These are phyloP conservation scores for Sambucus nigra DNA, from an alignment of 129 eudicot genomes.

Conservation along the genomic window DNA sequence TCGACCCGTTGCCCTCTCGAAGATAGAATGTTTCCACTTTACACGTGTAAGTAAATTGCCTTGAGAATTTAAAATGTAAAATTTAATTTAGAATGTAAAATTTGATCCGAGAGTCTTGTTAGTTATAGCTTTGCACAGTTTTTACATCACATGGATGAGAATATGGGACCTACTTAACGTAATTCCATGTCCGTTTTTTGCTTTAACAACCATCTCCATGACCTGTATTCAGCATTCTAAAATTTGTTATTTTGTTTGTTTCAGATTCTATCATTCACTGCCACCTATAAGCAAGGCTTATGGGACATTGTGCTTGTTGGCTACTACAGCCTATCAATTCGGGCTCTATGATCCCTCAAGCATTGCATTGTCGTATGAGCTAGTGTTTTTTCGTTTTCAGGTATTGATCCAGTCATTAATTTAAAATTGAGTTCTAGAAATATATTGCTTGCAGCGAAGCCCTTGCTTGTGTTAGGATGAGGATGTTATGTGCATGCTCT, in stretches of 20 bases:
- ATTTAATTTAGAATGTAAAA: too few relatives aligned
- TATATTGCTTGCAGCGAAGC: too few relatives aligned
- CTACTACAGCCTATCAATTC: constrained; percentile 44
- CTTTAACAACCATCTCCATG: too few relatives aligned
- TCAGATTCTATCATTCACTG: constrained; percentile 61
- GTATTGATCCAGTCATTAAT: constrained; percentile 21
- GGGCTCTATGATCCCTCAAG: constrained; percentile 26
- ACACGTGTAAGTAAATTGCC: too few relatives aligned
- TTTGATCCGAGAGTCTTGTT: too few relatives aligned
- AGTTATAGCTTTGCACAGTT: too few relatives aligned
- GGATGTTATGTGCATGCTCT: background rate
- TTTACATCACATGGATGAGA: too few relatives aligned
- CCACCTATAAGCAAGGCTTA: constrained; percentile 84
- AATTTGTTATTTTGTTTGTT: constrained; percentile 4
- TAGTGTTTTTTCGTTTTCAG: constrained; percentile 45
- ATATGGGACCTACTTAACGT: too few relatives aligned
- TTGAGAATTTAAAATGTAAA: too few relatives aligned
- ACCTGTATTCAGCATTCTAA: background rate
- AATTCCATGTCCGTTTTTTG: too few relatives aligned
- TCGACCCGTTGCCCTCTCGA: too few relatives aligned
- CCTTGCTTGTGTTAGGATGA: background rate
- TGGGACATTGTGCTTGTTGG: constrained; percentile 57
- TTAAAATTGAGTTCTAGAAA: constrained; percentile 1
- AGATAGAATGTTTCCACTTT: too few relatives aligned
- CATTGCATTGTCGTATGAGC: constrained; percentile 39